phyloP scores from a whole-genome alignment of 2,329 filamentous ascomycete genomes.

The Chrysoporthe puriensis region DNA sequence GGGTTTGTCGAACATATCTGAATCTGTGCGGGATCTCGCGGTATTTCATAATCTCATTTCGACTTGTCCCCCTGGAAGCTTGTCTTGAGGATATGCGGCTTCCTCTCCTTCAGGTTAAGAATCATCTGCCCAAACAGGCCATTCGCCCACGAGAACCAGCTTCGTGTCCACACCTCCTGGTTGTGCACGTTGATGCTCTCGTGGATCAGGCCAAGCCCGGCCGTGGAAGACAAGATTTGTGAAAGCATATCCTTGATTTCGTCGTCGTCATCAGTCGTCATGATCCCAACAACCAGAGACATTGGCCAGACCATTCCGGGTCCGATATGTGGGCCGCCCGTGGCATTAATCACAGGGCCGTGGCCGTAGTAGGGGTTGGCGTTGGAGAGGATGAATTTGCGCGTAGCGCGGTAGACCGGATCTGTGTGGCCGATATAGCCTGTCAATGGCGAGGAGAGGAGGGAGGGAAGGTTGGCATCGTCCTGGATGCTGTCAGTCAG shows the following conservation, averaged over 20 bases:
- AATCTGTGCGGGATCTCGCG: neutral
- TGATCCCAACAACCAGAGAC: constrained; percentile 68
- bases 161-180: constrained; percentile 61
- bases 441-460: constrained; percentile 57
- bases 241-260: constrained; percentile 61
- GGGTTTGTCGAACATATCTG: neutral
- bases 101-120: constrained; percentile 72
- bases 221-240: constrained; percentile 61
- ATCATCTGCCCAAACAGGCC: constrained; percentile 86
- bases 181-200: constrained; percentile 68
- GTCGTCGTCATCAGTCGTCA: constrained; percentile 65
- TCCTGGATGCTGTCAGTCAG: constrained; percentile 38
- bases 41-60: neutral
- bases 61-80: constrained; percentile 43
- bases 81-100: constrained; percentile 64
- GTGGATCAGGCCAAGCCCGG: constrained; percentile 66
- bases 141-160: constrained; percentile 78
- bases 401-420: constrained; percentile 65
- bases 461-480: constrained; percentile 61
- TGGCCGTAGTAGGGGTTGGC: constrained; percentile 64
- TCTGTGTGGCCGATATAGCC: constrained; percentile 56
- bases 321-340: constrained; percentile 36
- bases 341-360: constrained; percentile 31
- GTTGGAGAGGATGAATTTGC: constrained; percentile 64
- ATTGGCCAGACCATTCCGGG: constrained; percentile 73